Evolutionary conservation across 2,329 filamentous ascomycete species (phyloP).

Genomic region (Fusarium sp.): DNA sequence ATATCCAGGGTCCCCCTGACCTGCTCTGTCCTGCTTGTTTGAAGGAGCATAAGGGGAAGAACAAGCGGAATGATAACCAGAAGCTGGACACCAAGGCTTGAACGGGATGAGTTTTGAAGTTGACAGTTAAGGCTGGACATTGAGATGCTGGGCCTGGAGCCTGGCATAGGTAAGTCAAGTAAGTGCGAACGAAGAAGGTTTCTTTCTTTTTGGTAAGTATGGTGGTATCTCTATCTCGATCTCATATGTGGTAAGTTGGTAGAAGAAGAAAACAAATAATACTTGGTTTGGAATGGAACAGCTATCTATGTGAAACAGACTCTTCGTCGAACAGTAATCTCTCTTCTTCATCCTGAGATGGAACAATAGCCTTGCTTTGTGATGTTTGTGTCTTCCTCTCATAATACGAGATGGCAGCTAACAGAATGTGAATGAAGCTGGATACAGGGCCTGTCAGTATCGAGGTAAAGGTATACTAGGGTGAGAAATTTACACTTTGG

Average conservation of each 20-base stretch:
- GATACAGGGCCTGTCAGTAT: not conserved
- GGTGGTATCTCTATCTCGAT: not conserved
- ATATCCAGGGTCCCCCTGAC: not conserved
- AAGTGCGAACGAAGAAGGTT: not conserved
- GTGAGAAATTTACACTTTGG: constrained; percentile 20
- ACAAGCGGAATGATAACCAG: constrained; percentile 15
- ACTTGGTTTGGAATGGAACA: not conserved
- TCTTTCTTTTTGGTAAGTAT: not conserved
- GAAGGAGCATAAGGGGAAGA: not conserved
- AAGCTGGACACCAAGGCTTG: not conserved
- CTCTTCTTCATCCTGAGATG: constrained; percentile 17
- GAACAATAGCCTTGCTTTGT: not conserved
- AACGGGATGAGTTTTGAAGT: not conserved
- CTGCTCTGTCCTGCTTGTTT: constrained; percentile 18
- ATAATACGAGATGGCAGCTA: constrained; percentile 16
- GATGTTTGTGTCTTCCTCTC: constrained; percentile 5
- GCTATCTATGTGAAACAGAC: not conserved
- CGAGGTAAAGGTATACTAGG: no score
- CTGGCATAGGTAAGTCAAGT: not conserved
- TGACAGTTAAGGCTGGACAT: not conserved
- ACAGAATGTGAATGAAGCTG: constrained; percentile 17
- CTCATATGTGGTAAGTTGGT: not conserved
- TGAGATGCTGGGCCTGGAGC: not conserved
- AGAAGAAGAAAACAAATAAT: not conserved
- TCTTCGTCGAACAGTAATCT: not conserved